Evolutionary conservation across 129 eudicot genomes (phyloP).

Genomic region (Flaveria brownii): DNA sequence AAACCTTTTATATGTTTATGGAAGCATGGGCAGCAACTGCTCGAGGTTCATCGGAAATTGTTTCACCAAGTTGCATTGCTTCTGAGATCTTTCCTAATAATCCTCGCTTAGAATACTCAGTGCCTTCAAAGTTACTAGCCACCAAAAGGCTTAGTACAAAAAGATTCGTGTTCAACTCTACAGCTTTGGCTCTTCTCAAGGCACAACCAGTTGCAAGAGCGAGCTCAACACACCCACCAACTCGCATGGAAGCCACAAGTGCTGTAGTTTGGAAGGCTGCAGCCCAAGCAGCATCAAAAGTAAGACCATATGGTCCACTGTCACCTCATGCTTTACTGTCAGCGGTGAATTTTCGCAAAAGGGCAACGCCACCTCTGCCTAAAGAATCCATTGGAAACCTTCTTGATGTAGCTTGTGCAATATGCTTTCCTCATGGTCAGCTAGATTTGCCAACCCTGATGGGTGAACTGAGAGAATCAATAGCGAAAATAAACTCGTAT

Average conservation of each 20-base stretch:
- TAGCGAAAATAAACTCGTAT: neutral
- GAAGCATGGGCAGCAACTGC: slow-evolving; percentile 34
- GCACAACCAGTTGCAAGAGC: neutral
- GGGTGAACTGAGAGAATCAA: slow-evolving; percentile 16
- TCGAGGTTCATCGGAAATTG: slow-evolving; percentile 5
- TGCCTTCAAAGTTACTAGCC: slow-evolving; percentile 2
- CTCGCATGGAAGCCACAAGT: slow-evolving; percentile 25
- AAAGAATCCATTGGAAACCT: slow-evolving; percentile 10
- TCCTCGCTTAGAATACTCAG: neutral
- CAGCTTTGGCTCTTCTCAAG: slow-evolving; percentile 17
- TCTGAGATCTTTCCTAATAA: neutral
- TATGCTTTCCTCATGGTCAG: slow-evolving; percentile 1
- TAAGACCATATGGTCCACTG: slow-evolving; percentile 8
- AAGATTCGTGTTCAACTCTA: slow-evolving; percentile 12
- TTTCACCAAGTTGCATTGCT: slow-evolving; percentile 17
- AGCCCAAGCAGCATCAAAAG: slow-evolving; percentile 23
- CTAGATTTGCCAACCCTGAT: slow-evolving; percentile 12
- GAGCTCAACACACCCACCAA: neutral
- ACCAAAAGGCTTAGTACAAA: slow-evolving; percentile 5
- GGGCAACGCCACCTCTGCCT: slow-evolving; percentile 25
- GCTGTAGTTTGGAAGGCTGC: slow-evolving; percentile 20
- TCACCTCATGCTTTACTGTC: slow-evolving; percentile 17
- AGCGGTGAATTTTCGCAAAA: slow-evolving; percentile 19
- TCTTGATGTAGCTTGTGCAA: neutral
- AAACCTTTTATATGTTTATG: slow-evolving; percentile 20